A percentile compares a stretch with the other conserved stretches of the same genome.
Conservation (phyloP, 2,329 filamentous ascomycete genomes). For the Fusarium decemcellulare region DNA sequence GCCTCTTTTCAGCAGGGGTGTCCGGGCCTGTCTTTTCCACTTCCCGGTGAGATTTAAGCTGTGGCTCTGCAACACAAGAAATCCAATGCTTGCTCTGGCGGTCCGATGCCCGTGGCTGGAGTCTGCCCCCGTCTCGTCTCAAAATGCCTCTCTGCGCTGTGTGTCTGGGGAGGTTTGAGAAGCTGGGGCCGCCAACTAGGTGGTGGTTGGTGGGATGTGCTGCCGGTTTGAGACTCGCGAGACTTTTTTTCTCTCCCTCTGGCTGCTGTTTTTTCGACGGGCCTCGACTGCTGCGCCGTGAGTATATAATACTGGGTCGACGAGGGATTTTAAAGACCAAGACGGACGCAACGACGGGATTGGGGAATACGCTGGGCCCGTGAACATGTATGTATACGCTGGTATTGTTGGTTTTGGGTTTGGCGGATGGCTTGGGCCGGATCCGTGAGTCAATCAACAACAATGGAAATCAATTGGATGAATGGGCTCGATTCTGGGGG, state of each 20-base stretch:
- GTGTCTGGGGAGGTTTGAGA: conserved; percentile 5
- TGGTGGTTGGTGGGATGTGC: conserved; percentile 36
- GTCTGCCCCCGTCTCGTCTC: conserved; percentile 12
- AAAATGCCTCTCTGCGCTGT: conserved; percentile 11
- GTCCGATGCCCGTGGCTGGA: conserved; percentile 13
- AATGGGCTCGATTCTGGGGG: not conserved
- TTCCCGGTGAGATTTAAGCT: conserved; percentile 20
- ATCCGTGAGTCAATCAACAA: conserved; percentile 17
- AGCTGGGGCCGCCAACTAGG: conserved; percentile 24
- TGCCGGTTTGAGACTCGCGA: conserved; percentile 27
- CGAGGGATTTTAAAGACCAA: conserved; percentile 11
- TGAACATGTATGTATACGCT: not conserved
- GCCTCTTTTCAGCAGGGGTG: not conserved
- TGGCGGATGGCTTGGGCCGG: conserved; percentile 6
- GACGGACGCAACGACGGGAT: not conserved
- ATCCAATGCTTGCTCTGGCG: conserved; percentile 5
- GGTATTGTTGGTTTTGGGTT: not conserved
- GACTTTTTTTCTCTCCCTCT: conserved; percentile 2
- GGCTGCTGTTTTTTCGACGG: not conserved
- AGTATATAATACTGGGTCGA: not conserved
- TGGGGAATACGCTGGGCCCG: not conserved
- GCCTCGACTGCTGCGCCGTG: conserved; percentile 12
- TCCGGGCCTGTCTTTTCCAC: conserved; percentile 2
- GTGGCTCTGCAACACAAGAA: conserved; percentile 20
- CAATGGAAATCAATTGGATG: conserved; percentile 2